Base-by-base conservation (phyloP, 768 basidiomycete species). In the Phaeotremella skinneri region DNA sequence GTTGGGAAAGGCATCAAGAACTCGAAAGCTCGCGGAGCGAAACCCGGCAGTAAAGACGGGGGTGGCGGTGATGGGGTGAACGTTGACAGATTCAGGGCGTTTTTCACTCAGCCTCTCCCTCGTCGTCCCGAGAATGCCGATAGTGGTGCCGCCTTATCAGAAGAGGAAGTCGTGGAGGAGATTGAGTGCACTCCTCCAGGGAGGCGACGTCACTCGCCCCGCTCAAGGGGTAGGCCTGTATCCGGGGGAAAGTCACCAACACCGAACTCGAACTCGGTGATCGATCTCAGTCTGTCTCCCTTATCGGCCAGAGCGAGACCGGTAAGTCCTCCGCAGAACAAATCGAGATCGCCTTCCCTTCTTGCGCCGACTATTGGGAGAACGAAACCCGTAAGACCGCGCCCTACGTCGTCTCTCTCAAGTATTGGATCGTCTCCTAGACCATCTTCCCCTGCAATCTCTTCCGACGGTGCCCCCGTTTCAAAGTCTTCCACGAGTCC, bases 121-220 rank as follows among this genome's bases (percentile, higher is more conserved):
- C 43, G 20, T 45, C 43, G 43, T 45, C 43, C 43, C 23, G 9
- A 7, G 43, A 45, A 6, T 45, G 9, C n/a, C n/a, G n/a, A n/a
- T n/a, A n/a, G n/a, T 6, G 39, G 49, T 37, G 17, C 39, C 26
- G 42, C 0, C 0, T 41, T 29, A n/a, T 26, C 31, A 2, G 62
- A 63, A 5, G 59, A 60, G 39, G 58, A 63, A 26, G 58, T 20
- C 13, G 43, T 13, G 20, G 62, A 63, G 37, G n/a, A 37, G n/a
- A 29, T 63, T n/a, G 56, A 63, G 30, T n/a, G 39, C 21, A 42
- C 26, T 2, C 41, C 11, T 21, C 20, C 43, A 29, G 30, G 42
- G 39, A 51, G 49, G 27, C 43, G 27, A n/a, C n/a, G n/a, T 14
- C 27, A 21, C 20, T 48, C 52, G 43, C 17, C 34, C 34, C 34